phyloP scores from a whole-genome alignment of 768 basidiomycete species.

The Boletus rufocinnamomeus region DNA sequence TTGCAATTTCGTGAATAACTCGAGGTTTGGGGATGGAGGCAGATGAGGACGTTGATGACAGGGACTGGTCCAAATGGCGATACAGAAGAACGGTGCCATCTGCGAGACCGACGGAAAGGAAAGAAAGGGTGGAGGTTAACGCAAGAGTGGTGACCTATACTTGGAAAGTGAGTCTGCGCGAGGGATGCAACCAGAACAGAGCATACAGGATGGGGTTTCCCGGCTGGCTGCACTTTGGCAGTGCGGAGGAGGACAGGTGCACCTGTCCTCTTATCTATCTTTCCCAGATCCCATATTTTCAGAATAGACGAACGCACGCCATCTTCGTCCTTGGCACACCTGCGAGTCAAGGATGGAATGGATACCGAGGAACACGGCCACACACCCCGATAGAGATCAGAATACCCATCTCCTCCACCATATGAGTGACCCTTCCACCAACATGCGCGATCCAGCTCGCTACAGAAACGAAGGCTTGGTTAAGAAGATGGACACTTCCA shows the following conservation, averaged over 20 bases:
- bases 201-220: slow-evolving; percentile 75
- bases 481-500: slow-evolving; percentile 77
- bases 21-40: slow-evolving; percentile 86
- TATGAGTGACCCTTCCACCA: slow-evolving; percentile 80
- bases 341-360: slow-evolving; percentile 15
- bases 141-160: slow-evolving; percentile 75
- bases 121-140: slow-evolving; percentile 72
- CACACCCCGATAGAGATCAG: slow-evolving; percentile 89
- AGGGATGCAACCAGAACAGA: background rate
- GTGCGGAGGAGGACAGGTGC: slow-evolving; percentile 69
- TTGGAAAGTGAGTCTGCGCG: background rate
- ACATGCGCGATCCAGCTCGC: slow-evolving; percentile 81
- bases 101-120: slow-evolving; percentile 90
- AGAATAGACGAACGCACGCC: slow-evolving; percentile 63
- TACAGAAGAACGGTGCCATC: slow-evolving; percentile 93
- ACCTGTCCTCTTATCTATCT: slow-evolving; percentile 63
- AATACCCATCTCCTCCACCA: slow-evolving; percentile 78
- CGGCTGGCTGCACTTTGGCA: slow-evolving; percentile 72
- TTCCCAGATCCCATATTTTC: slow-evolving; percentile 88
- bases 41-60: slow-evolving; percentile 63
- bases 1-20: slow-evolving; percentile 79
- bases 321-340: slow-evolving; percentile 67
- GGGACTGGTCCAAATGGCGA: slow-evolving; percentile 88
- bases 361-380: slow-evolving; percentile 13
- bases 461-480: slow-evolving; percentile 68